These are phyloP conservation scores for Colletotrichum trifolii DNA, from an alignment of 2,329 filamentous ascomycete species.

Conservation along the genomic window DNA sequence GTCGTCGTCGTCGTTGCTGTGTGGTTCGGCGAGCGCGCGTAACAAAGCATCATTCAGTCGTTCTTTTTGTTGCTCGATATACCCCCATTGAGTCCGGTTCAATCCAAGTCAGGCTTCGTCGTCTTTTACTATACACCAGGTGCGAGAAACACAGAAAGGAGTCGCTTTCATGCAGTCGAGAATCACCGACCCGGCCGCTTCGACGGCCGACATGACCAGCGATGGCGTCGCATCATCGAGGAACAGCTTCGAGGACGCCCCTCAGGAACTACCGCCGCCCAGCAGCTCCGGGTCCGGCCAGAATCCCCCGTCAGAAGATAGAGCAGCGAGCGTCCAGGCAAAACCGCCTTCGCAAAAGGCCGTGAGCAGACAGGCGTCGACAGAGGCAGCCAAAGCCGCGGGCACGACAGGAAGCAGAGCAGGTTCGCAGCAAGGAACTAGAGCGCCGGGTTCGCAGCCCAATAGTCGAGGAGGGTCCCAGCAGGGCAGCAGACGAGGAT, in stretches of 20 bases:
- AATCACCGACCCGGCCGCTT: conserved; percentile 14
- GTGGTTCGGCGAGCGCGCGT: conserved; percentile 23
- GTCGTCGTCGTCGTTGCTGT: conserved; percentile 23
- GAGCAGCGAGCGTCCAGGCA: conserved; percentile 15
- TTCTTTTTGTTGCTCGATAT: conserved; percentile 4
- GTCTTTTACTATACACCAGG: not conserved
- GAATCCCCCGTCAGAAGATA: conserved; percentile 24
- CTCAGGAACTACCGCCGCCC: conserved; percentile 20
- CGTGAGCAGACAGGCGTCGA: conserved; percentile 19
- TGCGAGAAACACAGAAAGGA: not conserved
- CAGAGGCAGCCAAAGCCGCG: conserved; percentile 15
- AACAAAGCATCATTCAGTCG: conserved; percentile 21
- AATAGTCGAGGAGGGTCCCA: conserved; percentile 7
- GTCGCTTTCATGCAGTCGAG: conserved; percentile 25
- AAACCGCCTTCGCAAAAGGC: conserved; percentile 17
- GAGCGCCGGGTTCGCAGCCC: conserved; percentile 5
- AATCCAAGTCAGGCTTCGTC: no score
- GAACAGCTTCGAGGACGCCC: conserved; percentile 33
- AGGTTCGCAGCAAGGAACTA: conserved; percentile 7
- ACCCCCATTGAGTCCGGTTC: not conserved
- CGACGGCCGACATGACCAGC: conserved; percentile 21
- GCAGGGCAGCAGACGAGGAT: conserved; percentile 24
- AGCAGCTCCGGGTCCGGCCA: conserved; percentile 9
- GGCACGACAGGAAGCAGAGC: conserved; percentile 7
- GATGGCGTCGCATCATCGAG: conserved; percentile 29